Base-by-base conservation (phyloP, 148 eudicot genomes). In the Arbutus unedo region DNA sequence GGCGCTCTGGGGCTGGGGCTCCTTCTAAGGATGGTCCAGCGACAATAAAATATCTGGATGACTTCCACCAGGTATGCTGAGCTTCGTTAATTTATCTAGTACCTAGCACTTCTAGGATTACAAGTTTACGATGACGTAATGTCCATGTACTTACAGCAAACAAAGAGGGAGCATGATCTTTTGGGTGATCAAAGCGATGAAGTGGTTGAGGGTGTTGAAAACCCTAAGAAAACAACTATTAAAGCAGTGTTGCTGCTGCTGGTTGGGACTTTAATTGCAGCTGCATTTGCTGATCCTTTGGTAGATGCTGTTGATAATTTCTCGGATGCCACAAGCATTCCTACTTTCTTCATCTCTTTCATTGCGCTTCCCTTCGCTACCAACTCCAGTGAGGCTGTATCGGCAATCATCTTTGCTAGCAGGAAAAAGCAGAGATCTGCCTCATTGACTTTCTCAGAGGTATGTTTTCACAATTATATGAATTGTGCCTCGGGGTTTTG, bases 391-490 rank as follows among this genome's bases (percentile, higher is more conserved):
- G 99, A 96, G 88, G 93, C 98, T 48, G 98, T 94, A 11, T 91
- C 98, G 5, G 98, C 98, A 72, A 90, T 96, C 80, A 93, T 94
- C 82, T 96, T 94, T 84, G 90, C 99, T 23, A 87, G 87, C 85
- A 86, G 97, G 84, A 96, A 96, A 81, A 94, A 85, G 81, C 76
- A 71, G 83, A 93, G 83, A 86, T 91, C 99, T 84, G 97, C 99
- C 48, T 94, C 99, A 0, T 87, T 96, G 55, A 94, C 98, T 79
- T 94, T 93, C 85, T 96, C 98, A 2, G 96, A 92, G 99, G 99
- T 96, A 84, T 60, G 84, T 84, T 62, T 75, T 60, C 81, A 21
- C 80, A 80, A 15, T 78, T 16, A 6, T 70, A 78, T 47, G 49
- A 14, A 41, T 79, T 10, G 54, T 48, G 45, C 70, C 8, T 3